Base-by-base conservation (phyloP, 2,329 filamentous ascomycete genomes). In the Drechslerella dactyloides region DNA sequence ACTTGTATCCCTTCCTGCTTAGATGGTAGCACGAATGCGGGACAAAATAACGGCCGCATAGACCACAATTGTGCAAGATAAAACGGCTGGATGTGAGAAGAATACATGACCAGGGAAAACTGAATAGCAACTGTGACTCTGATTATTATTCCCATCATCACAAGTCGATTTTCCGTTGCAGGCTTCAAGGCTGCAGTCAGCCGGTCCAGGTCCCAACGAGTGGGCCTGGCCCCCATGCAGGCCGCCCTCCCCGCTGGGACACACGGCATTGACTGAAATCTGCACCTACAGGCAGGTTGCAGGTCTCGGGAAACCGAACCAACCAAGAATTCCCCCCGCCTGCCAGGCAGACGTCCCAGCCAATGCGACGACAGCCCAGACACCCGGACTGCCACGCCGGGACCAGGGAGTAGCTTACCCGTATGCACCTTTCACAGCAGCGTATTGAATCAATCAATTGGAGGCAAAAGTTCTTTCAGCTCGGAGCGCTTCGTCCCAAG, bases 291-390 rank as follows among this genome's bases (percentile, higher is more conserved):
- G 42, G 59, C 48, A 52, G 59, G 54, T 42, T 64, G 55, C 66
- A 70, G 52, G 24, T 63, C 59, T 52, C 56, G 55, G 60, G 55
- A 64, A 48, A 55, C 24, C 23, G 19, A 51, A 8, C 65, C 52
- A 50, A 55, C 50, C 35, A 51, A 61, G 60, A 65, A 63, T 65
- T 72, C 60, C 60, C 58, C 50, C 60, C 65, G 68, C 60, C 65
- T 65, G 68, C 60, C 65, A 65, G 68, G 59, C 48, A 42, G 37
- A 42, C 56, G 57, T 52, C 64, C 64, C 51, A 54, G 53, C 42
- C 64, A 61, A 63, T 59, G 53, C 53, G 59, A 21, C n/a, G n/a
- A 52, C 37, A 60, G 21, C 37, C 51, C 35, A 27, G 15, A 19
- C 35, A 13, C 35, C 48, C 50, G 44, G 33, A 53, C 46, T 55